Percentiles rank a stretch among this genome's conserved stretches.
Conservation (phyloP, 768 basidiomycete genomes). For the Leccinum truebloodii region DNA sequence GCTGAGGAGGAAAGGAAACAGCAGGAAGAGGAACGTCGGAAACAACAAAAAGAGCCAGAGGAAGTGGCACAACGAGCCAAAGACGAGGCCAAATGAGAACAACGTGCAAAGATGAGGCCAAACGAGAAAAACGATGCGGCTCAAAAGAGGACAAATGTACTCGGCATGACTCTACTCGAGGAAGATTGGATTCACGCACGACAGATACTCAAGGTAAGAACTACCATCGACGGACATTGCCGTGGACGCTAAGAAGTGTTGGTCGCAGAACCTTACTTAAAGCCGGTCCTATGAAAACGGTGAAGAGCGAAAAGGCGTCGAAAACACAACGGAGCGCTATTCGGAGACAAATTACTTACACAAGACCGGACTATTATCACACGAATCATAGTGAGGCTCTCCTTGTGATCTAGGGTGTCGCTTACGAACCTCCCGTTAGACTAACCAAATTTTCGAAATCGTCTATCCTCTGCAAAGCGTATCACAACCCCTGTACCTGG, state of each 20-base stretch:
- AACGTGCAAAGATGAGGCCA: conserved; percentile 34
- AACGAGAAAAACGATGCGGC: conserved; percentile 32
- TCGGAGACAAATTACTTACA: conserved; percentile 81
- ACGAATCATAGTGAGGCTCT: conserved; percentile 55
- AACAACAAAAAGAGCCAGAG: conserved; percentile 22
- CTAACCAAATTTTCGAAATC: conserved; percentile 44
- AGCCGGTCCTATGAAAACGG: conserved; percentile 56
- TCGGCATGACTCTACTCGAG: conserved; percentile 55
- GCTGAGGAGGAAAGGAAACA: conserved; percentile 45
- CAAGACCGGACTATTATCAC: conserved; percentile 61
- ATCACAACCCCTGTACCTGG: conserved; percentile 56
- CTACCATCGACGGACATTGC: conserved; percentile 15
- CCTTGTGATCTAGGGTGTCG: conserved; percentile 8
- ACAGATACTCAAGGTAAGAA: conserved; percentile 51
- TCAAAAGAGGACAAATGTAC: conserved; percentile 38
- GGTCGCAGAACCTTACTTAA: conserved; percentile 54
- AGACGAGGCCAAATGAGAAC: conserved; percentile 34
- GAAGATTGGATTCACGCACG: conserved; percentile 69
- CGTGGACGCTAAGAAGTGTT: conserved; percentile 24
- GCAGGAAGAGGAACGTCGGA: conserved; percentile 44
- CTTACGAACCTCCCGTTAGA: conserved; percentile 30
- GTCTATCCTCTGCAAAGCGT: conserved; percentile 34
- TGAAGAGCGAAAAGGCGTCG: conserved; percentile 57
- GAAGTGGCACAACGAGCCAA: conserved; percentile 31
- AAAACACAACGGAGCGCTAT: conserved; percentile 65